phyloP scores from a whole-genome alignment of 148 eudicot species.

The Camellia lanceoleosa region DNA sequence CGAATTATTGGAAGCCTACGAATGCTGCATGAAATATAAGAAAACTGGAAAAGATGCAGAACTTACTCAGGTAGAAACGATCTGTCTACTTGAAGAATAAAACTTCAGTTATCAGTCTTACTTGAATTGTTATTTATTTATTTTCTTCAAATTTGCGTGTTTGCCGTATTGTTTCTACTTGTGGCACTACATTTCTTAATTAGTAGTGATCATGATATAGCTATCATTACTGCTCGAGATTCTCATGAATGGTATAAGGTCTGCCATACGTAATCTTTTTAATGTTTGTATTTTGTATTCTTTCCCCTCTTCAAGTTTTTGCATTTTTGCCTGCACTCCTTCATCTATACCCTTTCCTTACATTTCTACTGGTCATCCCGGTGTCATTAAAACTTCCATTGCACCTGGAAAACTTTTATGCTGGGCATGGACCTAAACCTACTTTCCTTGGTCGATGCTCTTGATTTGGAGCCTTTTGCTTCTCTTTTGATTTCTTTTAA shows the following conservation, averaged over 20 bases:
- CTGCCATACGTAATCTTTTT: neutral
- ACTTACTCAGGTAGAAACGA: slow-evolving; percentile 72
- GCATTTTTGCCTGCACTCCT: neutral
- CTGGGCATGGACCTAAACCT: neutral
- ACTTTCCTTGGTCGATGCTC: neutral
- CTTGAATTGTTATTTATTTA: neutral
- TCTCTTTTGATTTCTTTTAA: neutral
- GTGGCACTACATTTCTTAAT: neutral
- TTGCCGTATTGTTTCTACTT: neutral
- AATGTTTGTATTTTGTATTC: neutral
- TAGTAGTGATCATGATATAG: neutral
- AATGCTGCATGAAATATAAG: slow-evolving; percentile 91
- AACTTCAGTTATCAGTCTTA: neutral
- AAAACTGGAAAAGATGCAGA: slow-evolving; percentile 92
- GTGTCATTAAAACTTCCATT: neutral
- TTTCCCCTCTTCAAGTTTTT: neutral
- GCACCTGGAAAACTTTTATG: no score
- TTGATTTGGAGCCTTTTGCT: neutral
- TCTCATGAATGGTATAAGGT: neutral
- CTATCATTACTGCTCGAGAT: neutral
- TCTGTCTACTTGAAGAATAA: neutral
- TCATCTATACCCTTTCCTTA: neutral
- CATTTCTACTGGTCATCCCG: neutral
- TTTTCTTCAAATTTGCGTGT: neutral
- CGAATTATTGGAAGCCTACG: slow-evolving; percentile 84